phyloP scores from a whole-genome alignment of 2,329 filamentous ascomycete genomes.

The Diaporthe aspalathi region DNA sequence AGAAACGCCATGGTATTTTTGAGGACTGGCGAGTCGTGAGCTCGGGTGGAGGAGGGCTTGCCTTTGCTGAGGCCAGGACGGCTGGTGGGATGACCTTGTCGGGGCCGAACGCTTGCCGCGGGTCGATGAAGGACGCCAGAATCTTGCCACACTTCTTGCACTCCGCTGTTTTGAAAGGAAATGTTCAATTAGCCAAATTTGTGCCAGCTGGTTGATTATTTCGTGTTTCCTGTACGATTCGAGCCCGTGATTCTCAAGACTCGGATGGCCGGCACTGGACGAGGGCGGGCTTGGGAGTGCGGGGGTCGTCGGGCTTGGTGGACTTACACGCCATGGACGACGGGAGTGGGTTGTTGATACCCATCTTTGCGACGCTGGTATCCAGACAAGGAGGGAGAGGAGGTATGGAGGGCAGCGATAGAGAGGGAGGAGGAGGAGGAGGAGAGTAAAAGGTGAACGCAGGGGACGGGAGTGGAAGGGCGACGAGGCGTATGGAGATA shows the following conservation, averaged over 20 bases:
- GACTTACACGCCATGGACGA: conserved; percentile 76
- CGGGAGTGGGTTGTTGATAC: conserved; percentile 74
- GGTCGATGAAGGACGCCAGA: conserved; percentile 92
- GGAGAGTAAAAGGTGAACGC: not conserved
- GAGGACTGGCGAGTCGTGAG: conserved; percentile 2
- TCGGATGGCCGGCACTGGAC: conserved; percentile 10
- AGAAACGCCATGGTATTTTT: not conserved
- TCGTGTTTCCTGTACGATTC: not conserved
- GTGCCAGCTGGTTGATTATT: not conserved
- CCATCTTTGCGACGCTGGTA: conserved; percentile 56
- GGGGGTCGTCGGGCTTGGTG: conserved; percentile 34
- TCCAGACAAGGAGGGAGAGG: not conserved
- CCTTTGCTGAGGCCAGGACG: conserved; percentile 91
- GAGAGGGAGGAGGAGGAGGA: not conserved
- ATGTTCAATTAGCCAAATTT: conserved; percentile 25
- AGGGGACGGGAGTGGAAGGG: not conserved
- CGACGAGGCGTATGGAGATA: not conserved
- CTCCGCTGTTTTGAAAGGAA: conserved; percentile 75
- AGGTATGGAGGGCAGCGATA: not conserved
- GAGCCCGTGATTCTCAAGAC: not conserved
- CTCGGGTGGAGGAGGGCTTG: conserved; percentile 49
- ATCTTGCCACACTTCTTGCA: conserved; percentile 98
- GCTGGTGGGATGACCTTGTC: conserved; percentile 97
- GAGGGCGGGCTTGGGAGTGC: conserved; percentile 34
- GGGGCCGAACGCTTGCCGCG: conserved; percentile 90